A percentile compares a stretch with the other conserved stretches of the same genome.
Conservation (phyloP, 108 stramenopile genomes). For the Skeletonema marinoi region DNA sequence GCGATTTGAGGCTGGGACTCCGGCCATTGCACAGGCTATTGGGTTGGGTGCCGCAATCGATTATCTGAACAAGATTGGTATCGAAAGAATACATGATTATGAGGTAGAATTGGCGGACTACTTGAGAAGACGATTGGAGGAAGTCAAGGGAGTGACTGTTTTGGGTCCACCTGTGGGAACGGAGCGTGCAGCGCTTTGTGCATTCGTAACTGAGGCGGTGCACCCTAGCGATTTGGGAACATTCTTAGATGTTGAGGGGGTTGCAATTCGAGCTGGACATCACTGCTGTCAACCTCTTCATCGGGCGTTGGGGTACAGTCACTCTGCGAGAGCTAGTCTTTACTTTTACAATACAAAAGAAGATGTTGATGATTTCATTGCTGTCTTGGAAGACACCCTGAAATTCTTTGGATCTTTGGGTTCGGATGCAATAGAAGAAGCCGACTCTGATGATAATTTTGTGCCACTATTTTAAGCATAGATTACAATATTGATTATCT, state of each 20-base stretch:
- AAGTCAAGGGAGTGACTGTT: conserved; percentile 78
- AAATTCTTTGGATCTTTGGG: conserved; percentile 64
- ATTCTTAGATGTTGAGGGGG: conserved; percentile 95
- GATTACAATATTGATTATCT: too few relatives aligned
- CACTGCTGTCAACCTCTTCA: conserved; percentile 98
- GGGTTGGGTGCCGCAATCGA: conserved; percentile 92
- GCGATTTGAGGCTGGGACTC: conserved; percentile 96
- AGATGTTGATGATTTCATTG: conserved; percentile 85
- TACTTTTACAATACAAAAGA: conserved; percentile 92
- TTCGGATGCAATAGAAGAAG: conserved; percentile 6
- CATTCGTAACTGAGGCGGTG: conserved; percentile 84
- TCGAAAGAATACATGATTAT: conserved; percentile 87
- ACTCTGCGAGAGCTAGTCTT: conserved; percentile 85
- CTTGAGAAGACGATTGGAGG: conserved; percentile 66
- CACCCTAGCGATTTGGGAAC: conserved; percentile 94
- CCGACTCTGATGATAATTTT: conserved; percentile 58
- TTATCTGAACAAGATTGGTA: conserved; percentile 80
- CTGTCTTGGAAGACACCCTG: conserved; percentile 66
- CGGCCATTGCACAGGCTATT: conserved; percentile 93
- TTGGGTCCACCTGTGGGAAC: conserved; percentile 70
- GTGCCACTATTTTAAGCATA: conserved; percentile 69
- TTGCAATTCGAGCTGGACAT: conserved; percentile 95
- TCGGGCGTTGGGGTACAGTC: conserved; percentile 79
- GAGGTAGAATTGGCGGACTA: conserved; percentile 87
- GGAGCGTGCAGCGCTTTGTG: conserved; percentile 82